Conservation (phyloP, 2,329 filamentous ascomycete species). For the Fusarium sp. region DNA sequence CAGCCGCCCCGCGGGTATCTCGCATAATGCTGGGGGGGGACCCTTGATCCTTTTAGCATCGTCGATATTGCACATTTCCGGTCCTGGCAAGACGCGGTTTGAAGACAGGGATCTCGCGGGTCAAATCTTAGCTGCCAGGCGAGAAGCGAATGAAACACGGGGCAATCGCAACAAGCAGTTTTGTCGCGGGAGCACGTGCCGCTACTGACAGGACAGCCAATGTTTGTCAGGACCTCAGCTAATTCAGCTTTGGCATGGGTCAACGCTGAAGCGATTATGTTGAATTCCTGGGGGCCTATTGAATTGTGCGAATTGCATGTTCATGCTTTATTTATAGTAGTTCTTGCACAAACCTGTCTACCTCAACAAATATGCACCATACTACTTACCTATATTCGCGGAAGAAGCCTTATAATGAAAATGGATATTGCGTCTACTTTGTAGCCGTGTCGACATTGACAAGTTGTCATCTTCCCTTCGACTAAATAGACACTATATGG, state of each 20-base stretch:
- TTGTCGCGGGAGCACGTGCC: neutral
- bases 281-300: neutral
- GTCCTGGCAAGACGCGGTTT: neutral
- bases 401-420: neutral
- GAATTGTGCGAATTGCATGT: neutral
- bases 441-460: neutral
- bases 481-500: neutral
- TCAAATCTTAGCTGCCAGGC: neutral
- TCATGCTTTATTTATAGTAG: neutral
- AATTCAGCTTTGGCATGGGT: neutral
- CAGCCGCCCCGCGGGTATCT: neutral
- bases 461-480: neutral
- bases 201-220: neutral
- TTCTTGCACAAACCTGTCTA: neutral
- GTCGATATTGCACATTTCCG: slow-evolving; percentile 6
- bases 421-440: neutral
- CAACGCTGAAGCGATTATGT: neutral
- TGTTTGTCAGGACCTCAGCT: neutral
- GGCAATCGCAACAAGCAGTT: neutral
- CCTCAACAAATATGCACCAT: neutral
- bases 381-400: neutral
- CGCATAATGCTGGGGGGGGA: neutral
- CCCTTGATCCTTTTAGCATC: neutral
- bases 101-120: neutral
- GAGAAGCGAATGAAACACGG: neutral